These are phyloP conservation scores for Phylloporus sp. DNA, from an alignment of 768 basidiomycete species.

Conservation along the genomic window DNA sequence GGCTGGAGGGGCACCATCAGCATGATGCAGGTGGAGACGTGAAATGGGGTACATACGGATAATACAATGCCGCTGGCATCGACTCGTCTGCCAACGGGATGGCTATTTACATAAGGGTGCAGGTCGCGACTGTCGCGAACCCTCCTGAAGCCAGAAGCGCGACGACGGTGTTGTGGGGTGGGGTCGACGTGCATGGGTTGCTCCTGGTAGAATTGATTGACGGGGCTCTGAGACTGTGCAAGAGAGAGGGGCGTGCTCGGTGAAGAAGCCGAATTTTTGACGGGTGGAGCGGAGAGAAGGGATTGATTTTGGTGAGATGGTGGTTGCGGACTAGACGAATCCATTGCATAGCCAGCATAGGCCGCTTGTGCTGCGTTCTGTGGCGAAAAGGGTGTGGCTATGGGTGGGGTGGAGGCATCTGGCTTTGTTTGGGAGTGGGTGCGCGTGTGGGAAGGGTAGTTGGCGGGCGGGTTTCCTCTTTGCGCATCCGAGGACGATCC, in stretches of 20 bases:
- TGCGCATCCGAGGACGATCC: constrained; percentile 34
- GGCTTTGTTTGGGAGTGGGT: constrained; percentile 54
- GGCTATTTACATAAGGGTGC: constrained; percentile 64
- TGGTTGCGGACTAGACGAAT: constrained; percentile 62
- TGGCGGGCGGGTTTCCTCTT: constrained; percentile 35
- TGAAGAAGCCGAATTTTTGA: constrained; percentile 57
- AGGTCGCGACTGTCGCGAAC: constrained; percentile 76
- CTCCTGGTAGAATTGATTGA: constrained; percentile 58
- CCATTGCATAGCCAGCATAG: constrained; percentile 56
- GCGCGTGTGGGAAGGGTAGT: constrained; percentile 56
- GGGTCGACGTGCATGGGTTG: constrained; percentile 73
- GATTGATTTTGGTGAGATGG: constrained; percentile 44
- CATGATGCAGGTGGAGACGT: constrained; percentile 4
- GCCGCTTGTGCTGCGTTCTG: constrained; percentile 41
- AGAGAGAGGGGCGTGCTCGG: constrained; percentile 74
- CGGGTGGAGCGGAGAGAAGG: constrained; percentile 47
- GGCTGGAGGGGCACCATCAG: constrained; percentile 35
- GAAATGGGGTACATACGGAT: constrained; percentile 55
- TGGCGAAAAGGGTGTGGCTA: constrained; percentile 54
- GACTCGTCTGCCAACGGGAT: constrained; percentile 68
- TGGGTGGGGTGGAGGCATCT: constrained; percentile 47
- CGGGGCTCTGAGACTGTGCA: constrained; percentile 48
- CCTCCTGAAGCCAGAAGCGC: constrained; percentile 73
- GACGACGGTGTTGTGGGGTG: constrained; percentile 52
- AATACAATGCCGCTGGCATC: constrained; percentile 72